Base-by-base conservation (phyloP, 768 basidiomycete species). In the Hemileccinum impolitum region DNA sequence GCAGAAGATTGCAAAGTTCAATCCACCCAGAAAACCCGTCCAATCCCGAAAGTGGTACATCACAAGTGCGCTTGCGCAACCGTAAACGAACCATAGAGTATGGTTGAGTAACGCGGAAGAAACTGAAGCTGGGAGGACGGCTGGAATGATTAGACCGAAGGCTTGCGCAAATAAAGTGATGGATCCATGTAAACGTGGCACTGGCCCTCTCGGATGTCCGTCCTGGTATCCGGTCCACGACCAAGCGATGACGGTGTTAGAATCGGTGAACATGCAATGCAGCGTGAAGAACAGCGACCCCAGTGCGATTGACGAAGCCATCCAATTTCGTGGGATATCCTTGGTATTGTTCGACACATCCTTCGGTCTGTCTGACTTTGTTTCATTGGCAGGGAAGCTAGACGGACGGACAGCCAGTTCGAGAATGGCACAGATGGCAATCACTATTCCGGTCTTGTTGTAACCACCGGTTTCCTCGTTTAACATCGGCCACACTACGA, bases 141-240 rank as follows among this genome's bases (percentile, higher is more conserved):
- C 52, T 3, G 77, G 62, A 4, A 82, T 45, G 1, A 75, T 54
- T 3, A 86, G 62, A 3, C 87, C 90, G 6, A 82, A 30, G 3
- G 72, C 74, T 60, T 87, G 82, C 1, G 79, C 77, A 18, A 82
- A 59, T 30, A 91, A 71, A 13, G 89, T 89, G 40, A 88, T 63
- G 0, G 78, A 75, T n/a, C 81, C 82, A 58, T 87, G 82, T 5
- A 87, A 65, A 57, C 86, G 80, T 7, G 90, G 84, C 2, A 85
- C 64, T 2, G 91, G 91, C 1, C 91, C 91, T 43, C 70, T 77
- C 30, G 82, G 76, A 4, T 61, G 60, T 32, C 76, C 69, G 38
- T 84, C 71, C 18, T 81, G 77, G 54, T 85, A 94, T n/a, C 91
- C 91, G 0, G 89, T 87, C 91, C 91, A 94, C 2, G 87, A 85